Evolutionary conservation across 768 basidiomycete species (phyloP), one percentile per base, ranked within the genome.

Genomic region (Amanita rubescens): DNA sequence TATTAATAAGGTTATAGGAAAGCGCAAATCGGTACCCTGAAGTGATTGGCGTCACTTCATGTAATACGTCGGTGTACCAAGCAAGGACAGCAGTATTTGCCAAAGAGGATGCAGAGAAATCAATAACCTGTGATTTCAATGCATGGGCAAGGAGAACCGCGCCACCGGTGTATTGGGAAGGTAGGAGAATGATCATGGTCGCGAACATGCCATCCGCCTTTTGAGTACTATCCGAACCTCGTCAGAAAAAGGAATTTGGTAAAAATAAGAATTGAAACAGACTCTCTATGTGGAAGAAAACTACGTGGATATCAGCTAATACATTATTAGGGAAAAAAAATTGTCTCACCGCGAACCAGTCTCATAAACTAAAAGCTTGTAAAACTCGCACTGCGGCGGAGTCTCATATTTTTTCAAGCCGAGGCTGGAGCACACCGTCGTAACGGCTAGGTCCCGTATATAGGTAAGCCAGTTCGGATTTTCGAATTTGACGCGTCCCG

Each of bases 61-160:
- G 76, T 43, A 63, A 64, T 46, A 78, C 78, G 51, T 78, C 78
- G 24, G 75, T 78, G 58, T 80, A 78, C 76, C 78, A 81, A 1
- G 78, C 68, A 3, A 79, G 62, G 12, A 75, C 60, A 0, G 72
- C 62, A 0, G 73, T 76, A 3, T 61, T 59, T 5, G 63, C 47
- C 1, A 63, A 48, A n/a, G 73, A 73, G 11, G 58, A 54, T 1
- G 56, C 12, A 2, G 71, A 60, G 3, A 69, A 59, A 59, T 78
- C 71, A 55, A 78, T 66, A 6, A 69, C 62, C 49, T 67, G 60
- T 5, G 62, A 63, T 7, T 60, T 57, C 15, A 58, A 58, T 1
- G 65, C 64, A 61, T 78, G 75, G 0, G 74, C 69, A 4, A 79
- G 62, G 48, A 71, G 71, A 3, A 75, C 71, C 49, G 72, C 61